Evolutionary conservation across 768 basidiomycete genomes (phyloP), one percentile per base, ranked within the genome.

Genomic region (Cystobasidium ongulense): DNA sequence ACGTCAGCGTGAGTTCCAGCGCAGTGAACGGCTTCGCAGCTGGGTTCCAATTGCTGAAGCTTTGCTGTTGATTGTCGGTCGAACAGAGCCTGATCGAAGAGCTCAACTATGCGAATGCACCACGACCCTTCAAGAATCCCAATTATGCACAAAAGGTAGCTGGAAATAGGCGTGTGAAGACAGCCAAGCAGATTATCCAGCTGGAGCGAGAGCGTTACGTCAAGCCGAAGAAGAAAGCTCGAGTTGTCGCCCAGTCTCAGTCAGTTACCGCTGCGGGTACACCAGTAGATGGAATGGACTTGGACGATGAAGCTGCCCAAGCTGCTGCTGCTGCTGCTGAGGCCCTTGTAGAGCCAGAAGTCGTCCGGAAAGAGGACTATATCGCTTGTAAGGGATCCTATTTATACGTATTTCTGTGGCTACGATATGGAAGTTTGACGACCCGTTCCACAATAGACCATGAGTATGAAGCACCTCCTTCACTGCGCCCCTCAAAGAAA

Each of bases 401-500:
- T 5, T 17, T 43, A 25, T 63, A 5, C 25, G 8, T 33, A 7
- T 7, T 57, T 15, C 13, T 5, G 62, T 13, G 39, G 41, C 25
- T 13, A 23, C 35, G 11, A 38, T 8, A 38, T 25, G 35, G 33
- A 35, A 39, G 11, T 18, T 15, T 11, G 5, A 35, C 76, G 36
- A n/a, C 15, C 43, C 27, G 7, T 13, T 35, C 35, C 38, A 23
- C 36, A 25, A 33, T 50, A 63, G 74, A 75, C n/a, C 72, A 73
- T 31, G 63, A 73, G 27, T 73, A 73, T 39, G 77, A 78, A 71
- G 82, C 82, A 0, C 82, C 82, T 5, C 82, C 83, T 0, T 81
- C 80, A 0, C 75, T 83, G 0, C 62, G 81, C 1, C 82, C 82
- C 3, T 73, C 81, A 0, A 84, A 83, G 75, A 82, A 83, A 65